Evolutionary conservation across 1,284 basidiomycete genomes (phyloP), one percentile per base, ranked within the genome.

Genomic region (Pseudozyma pruni): DNA sequence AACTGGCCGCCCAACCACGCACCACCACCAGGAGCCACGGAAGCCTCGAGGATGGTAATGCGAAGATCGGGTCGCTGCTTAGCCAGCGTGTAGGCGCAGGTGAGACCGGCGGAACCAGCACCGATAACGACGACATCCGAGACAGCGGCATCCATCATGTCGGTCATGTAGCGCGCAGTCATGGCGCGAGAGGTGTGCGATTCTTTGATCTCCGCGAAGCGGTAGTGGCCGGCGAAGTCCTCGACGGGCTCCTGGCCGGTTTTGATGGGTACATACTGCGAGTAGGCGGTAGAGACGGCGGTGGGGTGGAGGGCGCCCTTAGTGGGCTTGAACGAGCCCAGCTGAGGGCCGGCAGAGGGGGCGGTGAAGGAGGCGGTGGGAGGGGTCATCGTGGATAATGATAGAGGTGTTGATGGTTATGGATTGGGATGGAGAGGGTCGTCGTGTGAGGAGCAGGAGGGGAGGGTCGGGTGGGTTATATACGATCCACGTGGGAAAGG

Each of bases 101-200:
- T 90, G 40, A 92, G 84, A 27, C 91, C 91, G 16, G 91, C 90
- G 56, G 89, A 90, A 37, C 91, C 91, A 6, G 90, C 90, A 14
- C 91, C 91, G 68, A 92, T 86, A 74, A 92, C 89, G 45, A 91
- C 89, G 13, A 92, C 87, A 77, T 92, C 91, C 25, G 90, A 91
- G 11, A 92, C 84, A 27, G 86, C 87, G 6, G 74, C 59, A 25
- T 72, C 57, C 72, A 81, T 75, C 78, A 81, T 78, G 57, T 78
- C 78, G 31, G 57, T 38, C 62, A 72, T 76, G 62, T 81, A 80
- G 11, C 75, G 68, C 16, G 47, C 29, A 9, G 74, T 81, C 79
- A 81, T 81, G 20, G 79, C 79, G 5, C 79, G 69, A 22, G 67
- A 69, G 7, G 78, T 80, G 58, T 80, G 71, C 23, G 68, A 72